Evolutionary conservation across 805 yeast genomes (phyloP).

Genomic region (Candida wancherniae): DNA sequence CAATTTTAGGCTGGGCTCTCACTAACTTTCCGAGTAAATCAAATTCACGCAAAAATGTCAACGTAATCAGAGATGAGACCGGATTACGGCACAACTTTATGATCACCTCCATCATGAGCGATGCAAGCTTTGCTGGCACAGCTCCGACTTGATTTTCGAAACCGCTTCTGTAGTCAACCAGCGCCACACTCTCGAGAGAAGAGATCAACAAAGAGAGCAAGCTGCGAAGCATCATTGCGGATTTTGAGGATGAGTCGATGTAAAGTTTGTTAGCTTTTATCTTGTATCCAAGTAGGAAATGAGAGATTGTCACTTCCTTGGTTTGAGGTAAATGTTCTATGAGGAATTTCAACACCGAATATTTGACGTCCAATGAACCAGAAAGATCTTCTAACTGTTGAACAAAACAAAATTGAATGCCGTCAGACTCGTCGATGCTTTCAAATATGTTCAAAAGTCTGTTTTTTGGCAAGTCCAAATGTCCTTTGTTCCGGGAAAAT

Average conservation of each 20-base stretch:
- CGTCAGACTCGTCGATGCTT: constrained; percentile 70
- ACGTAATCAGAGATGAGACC: constrained; percentile 46
- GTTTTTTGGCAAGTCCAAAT: constrained; percentile 42
- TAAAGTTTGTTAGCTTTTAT: constrained; percentile 42
- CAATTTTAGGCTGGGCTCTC: constrained; percentile 50
- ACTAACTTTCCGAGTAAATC: constrained; percentile 50
- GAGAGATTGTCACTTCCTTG: constrained; percentile 54
- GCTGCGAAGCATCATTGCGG: constrained; percentile 50
- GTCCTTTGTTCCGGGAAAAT: constrained; percentile 30
- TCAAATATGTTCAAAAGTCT: constrained; percentile 67
- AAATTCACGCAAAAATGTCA: constrained; percentile 49
- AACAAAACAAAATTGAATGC: constrained; percentile 69
- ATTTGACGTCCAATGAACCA: constrained; percentile 43
- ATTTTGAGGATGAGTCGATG: constrained; percentile 43
- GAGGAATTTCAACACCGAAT: constrained; percentile 56
- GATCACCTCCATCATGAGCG: constrained; percentile 56
- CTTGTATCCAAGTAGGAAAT: constrained; percentile 74
- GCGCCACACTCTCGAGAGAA: constrained; percentile 40
- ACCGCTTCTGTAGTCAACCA: constrained; percentile 31
- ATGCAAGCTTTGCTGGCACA: constrained; percentile 54
- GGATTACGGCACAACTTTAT: constrained; percentile 57
- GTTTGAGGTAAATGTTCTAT: constrained; percentile 42
- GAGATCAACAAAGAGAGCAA: constrained; percentile 47
- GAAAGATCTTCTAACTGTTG: constrained; percentile 48
- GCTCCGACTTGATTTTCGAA: constrained; percentile 38